Evolutionary conservation across 1,284 basidiomycete species (phyloP).

Genomic region (Athelia sp.): DNA sequence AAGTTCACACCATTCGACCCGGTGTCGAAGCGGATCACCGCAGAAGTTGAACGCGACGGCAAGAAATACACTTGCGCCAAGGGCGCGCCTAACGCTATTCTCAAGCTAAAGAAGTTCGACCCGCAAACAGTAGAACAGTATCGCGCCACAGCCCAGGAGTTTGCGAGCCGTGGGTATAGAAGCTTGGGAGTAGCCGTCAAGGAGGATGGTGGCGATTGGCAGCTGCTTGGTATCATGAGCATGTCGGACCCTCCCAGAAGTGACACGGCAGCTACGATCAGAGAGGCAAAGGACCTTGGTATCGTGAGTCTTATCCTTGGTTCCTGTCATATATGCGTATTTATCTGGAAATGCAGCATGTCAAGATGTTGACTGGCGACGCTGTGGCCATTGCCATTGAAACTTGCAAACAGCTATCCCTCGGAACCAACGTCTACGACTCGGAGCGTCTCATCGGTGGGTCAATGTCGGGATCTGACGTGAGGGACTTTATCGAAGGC

Average conservation of each 20-base stretch:
- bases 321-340: not conserved
- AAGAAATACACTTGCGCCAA: constrained; percentile 45
- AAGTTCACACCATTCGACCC: constrained; percentile 53
- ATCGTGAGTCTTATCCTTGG: constrained; percentile 16
- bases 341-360: constrained; percentile 14
- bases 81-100: constrained; percentile 51
- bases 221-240: constrained; percentile 37
- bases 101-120: constrained; percentile 39
- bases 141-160: constrained; percentile 34
- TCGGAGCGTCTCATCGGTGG: constrained; percentile 48
- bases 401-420: constrained; percentile 34
- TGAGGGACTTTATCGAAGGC: constrained; percentile 46
- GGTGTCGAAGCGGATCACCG: constrained; percentile 52
- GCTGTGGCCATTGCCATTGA: constrained; percentile 54
- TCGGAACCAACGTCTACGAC: constrained; percentile 48
- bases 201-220: constrained; percentile 41
- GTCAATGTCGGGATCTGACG: constrained; percentile 45
- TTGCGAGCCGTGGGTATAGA: constrained; percentile 47
- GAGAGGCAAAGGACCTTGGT: constrained; percentile 45
- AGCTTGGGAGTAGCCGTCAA: constrained; percentile 48
- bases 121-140: constrained; percentile 33
- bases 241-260: constrained; percentile 47
- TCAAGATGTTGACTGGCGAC: constrained; percentile 58
- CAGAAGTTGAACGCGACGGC: constrained; percentile 47
- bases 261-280: constrained; percentile 45